Base-by-base conservation (phyloP, 1,284 basidiomycete species). In the Microbotryum saponariae region DNA sequence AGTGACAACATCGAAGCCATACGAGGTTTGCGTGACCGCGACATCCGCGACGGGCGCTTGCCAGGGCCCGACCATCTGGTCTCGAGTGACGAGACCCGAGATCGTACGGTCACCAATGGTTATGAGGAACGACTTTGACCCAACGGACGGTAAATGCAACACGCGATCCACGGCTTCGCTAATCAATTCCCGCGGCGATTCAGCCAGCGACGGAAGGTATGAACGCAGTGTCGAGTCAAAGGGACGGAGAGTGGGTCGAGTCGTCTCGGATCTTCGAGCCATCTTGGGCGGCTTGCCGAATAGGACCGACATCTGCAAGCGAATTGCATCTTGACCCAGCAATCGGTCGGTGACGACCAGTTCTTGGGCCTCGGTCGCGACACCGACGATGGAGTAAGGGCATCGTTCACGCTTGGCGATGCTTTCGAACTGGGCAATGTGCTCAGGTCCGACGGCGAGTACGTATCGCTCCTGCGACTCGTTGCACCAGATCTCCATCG, bases 401-500 rank as follows among this genome's bases (percentile, higher is more conserved):
- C 91, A 96, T 57, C 94, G 82, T 76, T 99, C 94, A 65, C 94
- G 82, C 73, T 82, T 81, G 16, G 91, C 91, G 51, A 97, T 87
- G 8, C 73, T 77, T 73, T 85, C 84, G 76, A 99, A 97, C 10
- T 71, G 68, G 5, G 72, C 69, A 29, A 80, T 72, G 57, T 67
- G 49, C 45, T 83, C 81, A 4, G 83, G 82, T 1, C 82, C 81
- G 63, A 96, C 82, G 20, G 91, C 96, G 37, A 98, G 82, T 42
- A 98, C 96, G 74, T 98, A 98, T 51, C 96, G 86, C 74, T 99
- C 94, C 78, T 99, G 94, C 68, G 86, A 89, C 78, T 99, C 96
- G 77, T 99, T 99, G 77, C 96, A 98, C 94, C 94, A 99, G 64
- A 98, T 97, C 78, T 97, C 94, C 92, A 98, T 97, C 0, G 94